A percentile compares a stretch with the other conserved stretches of the same genome.
Evolutionary conservation across 495 filamentous ascomycete genomes (phyloP).

Genomic region (Podospora pseudocomata): DNA sequence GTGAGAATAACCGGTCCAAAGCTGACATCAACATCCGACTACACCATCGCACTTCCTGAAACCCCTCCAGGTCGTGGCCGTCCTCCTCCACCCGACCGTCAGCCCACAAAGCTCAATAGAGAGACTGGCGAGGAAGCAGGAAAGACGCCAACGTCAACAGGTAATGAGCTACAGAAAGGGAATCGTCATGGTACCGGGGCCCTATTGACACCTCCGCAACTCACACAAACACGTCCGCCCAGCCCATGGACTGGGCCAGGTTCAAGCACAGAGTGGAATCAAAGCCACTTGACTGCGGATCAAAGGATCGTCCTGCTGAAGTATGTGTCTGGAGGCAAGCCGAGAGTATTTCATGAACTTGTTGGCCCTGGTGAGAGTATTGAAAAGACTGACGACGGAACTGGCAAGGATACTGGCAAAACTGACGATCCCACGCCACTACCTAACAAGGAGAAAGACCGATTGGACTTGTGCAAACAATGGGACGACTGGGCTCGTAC

Average conservation of each 20-base stretch:
- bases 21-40: neutral
- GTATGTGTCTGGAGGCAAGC: neutral
- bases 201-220: no score
- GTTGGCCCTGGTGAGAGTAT: no score
- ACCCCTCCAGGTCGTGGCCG: neutral
- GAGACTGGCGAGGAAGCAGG: no score
- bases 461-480: neutral
- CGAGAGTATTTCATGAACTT: neutral
- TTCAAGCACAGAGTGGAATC: neutral
- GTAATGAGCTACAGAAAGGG: neutral
- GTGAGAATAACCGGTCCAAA: neutral
- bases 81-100: neutral
- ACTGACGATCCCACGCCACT: no score
- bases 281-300: neutral
- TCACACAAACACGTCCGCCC: no score
- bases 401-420: no score
- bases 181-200: no score
- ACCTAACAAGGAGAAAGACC: neutral
- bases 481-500: neutral
- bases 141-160: no score
- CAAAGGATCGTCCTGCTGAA: neutral
- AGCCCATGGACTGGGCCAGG: no score
- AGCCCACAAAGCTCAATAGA: no score
- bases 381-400: no score
- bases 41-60: neutral